Conservation (phyloP, 1,139 yeast genomes). For the Suhomyces wounanorum region DNA sequence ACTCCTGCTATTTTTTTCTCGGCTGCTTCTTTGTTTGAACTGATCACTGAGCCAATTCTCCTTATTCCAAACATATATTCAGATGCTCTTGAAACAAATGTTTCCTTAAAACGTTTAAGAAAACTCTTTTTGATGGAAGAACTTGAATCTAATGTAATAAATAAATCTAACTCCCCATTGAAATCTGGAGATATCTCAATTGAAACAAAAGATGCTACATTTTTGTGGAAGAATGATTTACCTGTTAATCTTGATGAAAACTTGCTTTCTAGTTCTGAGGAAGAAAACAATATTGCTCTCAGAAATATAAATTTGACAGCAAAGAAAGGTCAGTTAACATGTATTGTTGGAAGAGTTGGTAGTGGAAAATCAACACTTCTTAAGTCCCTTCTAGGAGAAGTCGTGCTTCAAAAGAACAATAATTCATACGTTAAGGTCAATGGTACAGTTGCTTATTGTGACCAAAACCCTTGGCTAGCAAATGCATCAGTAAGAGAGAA, state of each 20-base stretch:
- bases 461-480: conserved; percentile 27
- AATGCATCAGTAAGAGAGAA: conserved; percentile 27
- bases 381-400: conserved; percentile 27
- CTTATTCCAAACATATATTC: conserved; percentile 35
- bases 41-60: conserved; percentile 38
- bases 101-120: conserved; percentile 36
- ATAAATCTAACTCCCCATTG: conserved; percentile 16
- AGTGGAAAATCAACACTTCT: conserved; percentile 32
- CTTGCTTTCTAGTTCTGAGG: conserved; percentile 1
- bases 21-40: conserved; percentile 38
- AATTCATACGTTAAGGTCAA: conserved; percentile 16
- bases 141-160: conserved; percentile 24
- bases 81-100: conserved; percentile 33
- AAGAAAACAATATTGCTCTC: conserved; percentile 19
- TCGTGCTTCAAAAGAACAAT: conserved; percentile 15
- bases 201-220: conserved; percentile 15
- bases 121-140: conserved; percentile 38
- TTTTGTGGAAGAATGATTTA: conserved; percentile 16
- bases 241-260: conserved; percentile 16
- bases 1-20: conserved; percentile 45
- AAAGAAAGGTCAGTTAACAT: conserved; percentile 27
- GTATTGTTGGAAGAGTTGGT: conserved; percentile 33
- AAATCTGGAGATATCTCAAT: conserved; percentile 15
- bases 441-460: conserved; percentile 30
- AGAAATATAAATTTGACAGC: conserved; percentile 25